Evolutionary conservation across 2,329 filamentous ascomycete genomes (phyloP).

Genomic region (Pseudocercospora fijiensis): DNA sequence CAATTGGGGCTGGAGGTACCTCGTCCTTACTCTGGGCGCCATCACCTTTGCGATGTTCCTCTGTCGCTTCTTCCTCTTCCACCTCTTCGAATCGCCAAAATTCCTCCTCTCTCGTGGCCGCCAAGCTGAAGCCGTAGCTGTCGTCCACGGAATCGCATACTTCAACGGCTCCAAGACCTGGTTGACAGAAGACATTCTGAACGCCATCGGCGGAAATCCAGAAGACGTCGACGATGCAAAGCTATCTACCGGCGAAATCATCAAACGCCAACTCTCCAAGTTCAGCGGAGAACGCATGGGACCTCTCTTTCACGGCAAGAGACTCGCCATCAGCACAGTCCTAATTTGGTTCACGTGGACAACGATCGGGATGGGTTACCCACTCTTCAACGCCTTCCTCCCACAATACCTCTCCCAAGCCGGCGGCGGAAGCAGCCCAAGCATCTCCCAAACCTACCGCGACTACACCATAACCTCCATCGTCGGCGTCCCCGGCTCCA

Average conservation of each 20-base stretch:
- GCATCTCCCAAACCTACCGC: conserved; percentile 58
- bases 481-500: conserved; percentile 72
- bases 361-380: conserved; percentile 81
- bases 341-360: conserved; percentile 77
- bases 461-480: conserved; percentile 80
- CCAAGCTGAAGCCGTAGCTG: conserved; percentile 74
- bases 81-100: conserved; percentile 82
- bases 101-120: conserved; percentile 74
- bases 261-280: conserved; percentile 61
- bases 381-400: conserved; percentile 87
- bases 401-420: conserved; percentile 72
- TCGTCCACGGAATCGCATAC: conserved; percentile 42
- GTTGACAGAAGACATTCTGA: conserved; percentile 70
- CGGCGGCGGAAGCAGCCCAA: conserved; percentile 43
- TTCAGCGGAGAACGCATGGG: conserved; percentile 67
- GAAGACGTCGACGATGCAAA: conserved; percentile 48
- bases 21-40: conserved; percentile 68
- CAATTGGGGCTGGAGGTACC: conserved; percentile 72
- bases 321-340: conserved; percentile 50
- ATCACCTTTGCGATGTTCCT: conserved; percentile 75
- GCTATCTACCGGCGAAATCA: conserved; percentile 49
- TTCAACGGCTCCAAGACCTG: conserved; percentile 59
- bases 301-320: conserved; percentile 58
- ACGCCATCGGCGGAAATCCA: conserved; percentile 56
- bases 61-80: conserved; percentile 75